Evolutionary conservation across 169 alveolate genomes (phyloP), one percentile per base, ranked within the genome.

Genomic region (Babesia divergens): DNA sequence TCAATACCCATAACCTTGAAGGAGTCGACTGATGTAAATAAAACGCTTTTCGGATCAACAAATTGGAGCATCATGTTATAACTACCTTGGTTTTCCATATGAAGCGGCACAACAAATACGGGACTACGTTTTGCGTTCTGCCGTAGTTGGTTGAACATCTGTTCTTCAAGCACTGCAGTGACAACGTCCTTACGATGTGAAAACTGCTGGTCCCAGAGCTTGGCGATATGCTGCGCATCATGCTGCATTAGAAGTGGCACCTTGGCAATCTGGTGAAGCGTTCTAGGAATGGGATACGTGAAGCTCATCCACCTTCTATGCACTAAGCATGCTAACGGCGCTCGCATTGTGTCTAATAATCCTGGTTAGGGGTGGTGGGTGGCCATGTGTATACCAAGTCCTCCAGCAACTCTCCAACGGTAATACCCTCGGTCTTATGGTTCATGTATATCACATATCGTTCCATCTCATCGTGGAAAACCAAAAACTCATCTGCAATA

Each of bases 321-420:
- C 43, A 5, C 29, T 8, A 3, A 2, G 32, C 31, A 14, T 7
- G 38, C 65, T 24, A 16, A 6, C 6, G 31, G 4, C 3, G 6
- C 0, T 18, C 14, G 20, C 18, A 50, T 6, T 3, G 3, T 14
- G 9, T 20, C 7, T 22, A 31, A 18, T 1, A 75, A 34, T 65
- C 79, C 43, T 49, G 85, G 9, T 9, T 26, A 11, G 46, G 9
- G 6, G 9, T 26, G 35, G 80, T 46, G 22, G 85, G 81, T 0
- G 72, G 80, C 85, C 85, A 75, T 29, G n/a, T 64, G 65, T 59
- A 51, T 1, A 66, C 9, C 34, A 65, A 53, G 32, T 75, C 55
- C 22, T 75, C 18, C 13, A 65, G 64, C 24, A 65, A 37, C 24
- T 65, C 80, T 18, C 14, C 85, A 14, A 46, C 74, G 1, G 81